Evolutionary conservation across 2,329 filamentous ascomycete genomes (phyloP).

Genomic region (Pseudonectria foliicola): DNA sequence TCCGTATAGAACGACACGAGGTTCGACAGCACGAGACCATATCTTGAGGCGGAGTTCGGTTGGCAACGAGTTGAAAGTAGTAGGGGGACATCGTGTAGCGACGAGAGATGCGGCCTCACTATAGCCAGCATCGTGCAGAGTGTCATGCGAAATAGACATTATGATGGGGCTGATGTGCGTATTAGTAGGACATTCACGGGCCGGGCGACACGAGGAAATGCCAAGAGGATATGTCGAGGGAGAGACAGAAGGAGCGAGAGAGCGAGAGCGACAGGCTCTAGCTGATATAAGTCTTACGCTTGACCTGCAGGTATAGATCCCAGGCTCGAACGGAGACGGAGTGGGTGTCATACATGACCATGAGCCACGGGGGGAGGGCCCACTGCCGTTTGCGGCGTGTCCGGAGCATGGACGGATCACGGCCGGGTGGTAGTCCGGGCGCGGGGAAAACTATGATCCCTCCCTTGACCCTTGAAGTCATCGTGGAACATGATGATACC

Average conservation of each 20-base stretch:
- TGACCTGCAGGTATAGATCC: slow-evolving; percentile 15
- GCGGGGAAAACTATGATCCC: slow-evolving; percentile 20
- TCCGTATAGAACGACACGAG: slow-evolving; percentile 29
- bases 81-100: slow-evolving; percentile 2
- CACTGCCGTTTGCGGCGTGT: slow-evolving; percentile 22
- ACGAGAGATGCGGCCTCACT: not conserved
- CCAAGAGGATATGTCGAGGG: slow-evolving; percentile 9
- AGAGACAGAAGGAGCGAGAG: slow-evolving; percentile 13
- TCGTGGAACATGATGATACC: slow-evolving; percentile 20
- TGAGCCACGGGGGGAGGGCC: slow-evolving; percentile 8
- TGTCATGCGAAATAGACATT: no score
- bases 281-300: slow-evolving; percentile 19
- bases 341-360: slow-evolving; percentile 21
- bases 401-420: not conserved
- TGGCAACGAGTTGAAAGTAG: slow-evolving; percentile 25
- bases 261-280: no score
- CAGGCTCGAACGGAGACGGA: slow-evolving; percentile 21
- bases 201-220: slow-evolving; percentile 8
- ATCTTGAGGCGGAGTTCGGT: slow-evolving; percentile 32
- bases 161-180: no score
- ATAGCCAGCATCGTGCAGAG: not conserved
- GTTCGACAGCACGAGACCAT: slow-evolving; percentile 30
- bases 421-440: slow-evolving; percentile 4
- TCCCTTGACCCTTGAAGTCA: slow-evolving; percentile 15
- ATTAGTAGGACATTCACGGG: slow-evolving; percentile 2